phyloP scores from a whole-genome alignment of 2,329 filamentous ascomycete genomes.

The Waltergamsia citrina region DNA sequence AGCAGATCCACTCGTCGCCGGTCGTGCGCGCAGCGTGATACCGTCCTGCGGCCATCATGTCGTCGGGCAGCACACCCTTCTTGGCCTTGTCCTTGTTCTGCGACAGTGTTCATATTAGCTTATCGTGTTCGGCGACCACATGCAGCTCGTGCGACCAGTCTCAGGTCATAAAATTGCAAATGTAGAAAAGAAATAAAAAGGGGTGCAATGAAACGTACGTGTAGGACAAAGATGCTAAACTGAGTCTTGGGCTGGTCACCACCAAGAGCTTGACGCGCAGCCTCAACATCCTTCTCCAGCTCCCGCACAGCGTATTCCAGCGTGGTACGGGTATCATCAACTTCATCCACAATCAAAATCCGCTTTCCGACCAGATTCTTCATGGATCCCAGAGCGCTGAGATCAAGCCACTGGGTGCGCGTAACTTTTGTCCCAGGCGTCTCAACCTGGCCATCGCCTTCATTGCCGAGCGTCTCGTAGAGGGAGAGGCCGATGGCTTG shows the following conservation, averaged over 20 bases:
- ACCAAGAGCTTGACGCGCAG: constrained; percentile 65
- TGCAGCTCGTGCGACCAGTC: not conserved
- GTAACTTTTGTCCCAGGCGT: constrained; percentile 86
- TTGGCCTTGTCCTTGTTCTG: constrained; percentile 97
- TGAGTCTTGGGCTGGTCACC: constrained; percentile 59
- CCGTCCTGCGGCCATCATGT: constrained; percentile 60
- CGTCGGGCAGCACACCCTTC: constrained; percentile 74
- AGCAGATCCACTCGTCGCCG: constrained; percentile 96
- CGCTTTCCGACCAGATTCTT: constrained; percentile 83
- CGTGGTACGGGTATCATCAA: constrained; percentile 90
- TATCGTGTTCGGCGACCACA: not conserved
- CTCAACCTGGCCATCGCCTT: constrained; percentile 46
- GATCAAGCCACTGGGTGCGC: constrained; percentile 95
- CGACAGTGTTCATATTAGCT: too few relatives aligned
- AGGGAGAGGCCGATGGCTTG: constrained; percentile 97
- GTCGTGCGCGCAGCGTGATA: constrained; percentile 86
- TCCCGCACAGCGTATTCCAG: constrained; percentile 90
- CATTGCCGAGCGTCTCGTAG: constrained; percentile 68
- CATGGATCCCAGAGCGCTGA: constrained; percentile 75
- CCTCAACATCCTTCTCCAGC: constrained; percentile 87
- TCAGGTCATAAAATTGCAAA: not conserved
- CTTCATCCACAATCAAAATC: constrained; percentile 88
- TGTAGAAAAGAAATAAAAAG: constrained; percentile 5
- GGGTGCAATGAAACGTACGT: constrained; percentile 46
- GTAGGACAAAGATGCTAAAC: constrained; percentile 92